These are phyloP conservation scores for Microbotryomycetes sp. DNA, from an alignment of 1,284 basidiomycete genomes.

Conservation along the genomic window DNA sequence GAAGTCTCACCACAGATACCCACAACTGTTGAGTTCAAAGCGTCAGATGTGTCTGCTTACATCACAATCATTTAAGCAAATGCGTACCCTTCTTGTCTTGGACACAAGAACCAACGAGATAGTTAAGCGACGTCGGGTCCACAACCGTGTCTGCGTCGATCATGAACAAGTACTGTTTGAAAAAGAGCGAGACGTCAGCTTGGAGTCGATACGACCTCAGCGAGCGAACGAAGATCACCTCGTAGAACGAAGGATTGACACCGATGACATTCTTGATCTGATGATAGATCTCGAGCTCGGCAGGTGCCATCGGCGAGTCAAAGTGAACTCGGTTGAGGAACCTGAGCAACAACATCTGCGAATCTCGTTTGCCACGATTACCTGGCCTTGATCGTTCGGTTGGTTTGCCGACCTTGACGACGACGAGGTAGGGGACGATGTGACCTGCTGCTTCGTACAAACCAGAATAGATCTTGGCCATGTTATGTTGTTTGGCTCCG, in stretches of 20 bases:
- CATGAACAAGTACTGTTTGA: conserved; percentile 68
- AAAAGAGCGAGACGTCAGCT: no score
- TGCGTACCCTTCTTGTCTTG: conserved; percentile 30
- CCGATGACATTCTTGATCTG: conserved; percentile 99
- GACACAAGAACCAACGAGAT: conserved; percentile 33
- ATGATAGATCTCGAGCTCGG: conserved; percentile 96
- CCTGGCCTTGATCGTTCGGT: conserved; percentile 87
- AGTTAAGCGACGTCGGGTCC: conserved; percentile 23
- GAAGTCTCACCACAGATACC: conserved; percentile 96
- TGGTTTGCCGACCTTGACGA: conserved; percentile 96
- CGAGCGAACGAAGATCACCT: conserved; percentile 42
- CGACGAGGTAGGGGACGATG: conserved; percentile 74
- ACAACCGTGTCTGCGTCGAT: conserved; percentile 85
- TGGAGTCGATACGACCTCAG: neutral
- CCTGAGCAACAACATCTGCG: conserved; percentile 92
- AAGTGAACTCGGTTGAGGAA: conserved; percentile 99
- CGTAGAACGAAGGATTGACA: conserved; percentile 96
- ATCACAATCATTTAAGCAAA: conserved; percentile 75
- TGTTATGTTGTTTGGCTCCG: conserved; percentile 93
- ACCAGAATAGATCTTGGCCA: conserved; percentile 97
- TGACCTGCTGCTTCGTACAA: conserved; percentile 91
- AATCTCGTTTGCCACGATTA: conserved; percentile 94
- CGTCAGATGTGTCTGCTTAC: conserved; percentile 76
- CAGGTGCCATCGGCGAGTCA: conserved; percentile 88
- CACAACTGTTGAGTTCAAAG: conserved; percentile 66